Evolutionary conservation across 2,329 filamentous ascomycete species (phyloP).

Genomic region (Pestalotiopsis sp.): DNA sequence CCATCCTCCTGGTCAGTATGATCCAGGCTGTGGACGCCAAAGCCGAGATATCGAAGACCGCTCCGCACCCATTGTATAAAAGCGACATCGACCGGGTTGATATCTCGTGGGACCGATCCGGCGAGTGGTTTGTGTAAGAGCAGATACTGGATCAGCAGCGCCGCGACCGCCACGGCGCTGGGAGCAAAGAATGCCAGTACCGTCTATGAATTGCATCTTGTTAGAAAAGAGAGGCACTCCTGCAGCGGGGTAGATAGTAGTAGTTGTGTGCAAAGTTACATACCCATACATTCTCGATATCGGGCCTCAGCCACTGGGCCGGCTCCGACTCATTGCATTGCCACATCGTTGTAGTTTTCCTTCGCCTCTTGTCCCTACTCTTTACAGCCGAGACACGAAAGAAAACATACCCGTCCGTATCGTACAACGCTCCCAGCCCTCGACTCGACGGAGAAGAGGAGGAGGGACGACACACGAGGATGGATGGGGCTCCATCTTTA

Average conservation of each 20-base stretch:
- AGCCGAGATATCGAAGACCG: neutral
- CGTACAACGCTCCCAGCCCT: neutral
- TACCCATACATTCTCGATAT: constrained; percentile 14
- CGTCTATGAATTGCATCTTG: constrained; percentile 15
- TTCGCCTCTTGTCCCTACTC: neutral
- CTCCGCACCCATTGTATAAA: constrained; percentile 14
- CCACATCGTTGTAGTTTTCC: neutral
- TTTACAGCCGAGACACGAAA: neutral
- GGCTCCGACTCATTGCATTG: constrained; percentile 1
- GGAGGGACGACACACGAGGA: neutral
- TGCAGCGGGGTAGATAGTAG: neutral
- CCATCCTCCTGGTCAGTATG: neutral
- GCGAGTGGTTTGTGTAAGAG: constrained; percentile 21
- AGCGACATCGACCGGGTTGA: constrained; percentile 7
- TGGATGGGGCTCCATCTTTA: neutral
- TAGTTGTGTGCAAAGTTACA: neutral
- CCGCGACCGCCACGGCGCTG: constrained; percentile 22
- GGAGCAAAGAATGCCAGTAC: constrained; percentile 25
- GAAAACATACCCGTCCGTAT: constrained; percentile 1
- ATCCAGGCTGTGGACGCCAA: constrained; percentile 3
- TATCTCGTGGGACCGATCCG: constrained; percentile 13
- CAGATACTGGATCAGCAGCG: constrained; percentile 25
- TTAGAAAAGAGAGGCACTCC: neutral
- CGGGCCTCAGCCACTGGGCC: neutral
- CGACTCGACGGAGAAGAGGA: neutral